phyloP scores from a whole-genome alignment of 164 flowering plant genomes.

The Liriodendron chinense region DNA sequence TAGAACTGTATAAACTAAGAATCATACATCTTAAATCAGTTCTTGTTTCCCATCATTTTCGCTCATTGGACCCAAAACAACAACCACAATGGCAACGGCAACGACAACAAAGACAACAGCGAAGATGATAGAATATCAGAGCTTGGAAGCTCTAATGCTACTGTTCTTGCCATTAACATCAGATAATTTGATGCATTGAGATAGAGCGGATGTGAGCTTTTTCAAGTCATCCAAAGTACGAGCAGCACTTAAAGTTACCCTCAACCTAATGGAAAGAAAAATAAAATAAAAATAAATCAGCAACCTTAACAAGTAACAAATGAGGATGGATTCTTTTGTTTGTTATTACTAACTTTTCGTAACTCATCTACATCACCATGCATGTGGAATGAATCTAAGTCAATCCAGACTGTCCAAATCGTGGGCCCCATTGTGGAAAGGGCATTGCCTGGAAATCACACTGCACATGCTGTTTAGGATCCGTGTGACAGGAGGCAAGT shows the following conservation, averaged over 20 bases:
- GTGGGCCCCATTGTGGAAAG: too few species aligned
- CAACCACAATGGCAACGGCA: too few species aligned
- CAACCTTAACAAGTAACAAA: background rate
- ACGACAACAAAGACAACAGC: too few species aligned
- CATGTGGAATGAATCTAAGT: background rate
- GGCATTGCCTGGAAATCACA: background rate
- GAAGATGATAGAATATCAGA: background rate
- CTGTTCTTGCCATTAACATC: constrained; percentile 10
- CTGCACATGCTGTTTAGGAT: background rate
- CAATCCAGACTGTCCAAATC: background rate
- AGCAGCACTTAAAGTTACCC: constrained; percentile 73
- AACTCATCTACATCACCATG: background rate
- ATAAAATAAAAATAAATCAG: background rate
- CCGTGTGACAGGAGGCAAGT: background rate
- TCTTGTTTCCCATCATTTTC: too few species aligned
- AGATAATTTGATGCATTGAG: constrained; percentile 41
- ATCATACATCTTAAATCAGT: too few species aligned
- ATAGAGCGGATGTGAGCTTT: constrained; percentile 58
- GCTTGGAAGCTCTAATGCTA: background rate
- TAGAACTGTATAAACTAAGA: too few species aligned
- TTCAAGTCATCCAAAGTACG: constrained; percentile 71
- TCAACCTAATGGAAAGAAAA: constrained; percentile 43
- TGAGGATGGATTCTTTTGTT: too few species aligned
- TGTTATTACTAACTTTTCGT: background rate
- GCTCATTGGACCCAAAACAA: too few species aligned